These are phyloP conservation scores for Phtheirospermum japonicum DNA, from an alignment of 257 asterid species.

Conservation along the genomic window DNA sequence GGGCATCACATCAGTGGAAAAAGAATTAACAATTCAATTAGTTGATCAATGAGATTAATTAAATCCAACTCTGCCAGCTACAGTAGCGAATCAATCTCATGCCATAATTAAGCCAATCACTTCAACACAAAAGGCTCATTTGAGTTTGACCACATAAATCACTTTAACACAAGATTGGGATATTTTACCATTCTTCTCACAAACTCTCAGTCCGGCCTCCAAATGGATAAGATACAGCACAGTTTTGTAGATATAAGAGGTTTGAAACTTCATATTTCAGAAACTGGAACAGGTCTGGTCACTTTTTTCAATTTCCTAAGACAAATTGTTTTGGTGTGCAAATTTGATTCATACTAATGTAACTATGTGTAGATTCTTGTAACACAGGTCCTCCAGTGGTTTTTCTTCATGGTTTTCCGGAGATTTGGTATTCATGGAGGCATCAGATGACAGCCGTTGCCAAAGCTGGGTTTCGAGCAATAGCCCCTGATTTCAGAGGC, in stretches of 20 bases:
- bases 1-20: too few species aligned
- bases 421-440: slow-evolving; percentile 44
- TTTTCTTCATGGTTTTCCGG: slow-evolving; percentile 45
- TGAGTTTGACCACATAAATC: slow-evolving; percentile 12
- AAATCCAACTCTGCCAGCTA: too few species aligned
- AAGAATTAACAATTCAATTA: too few species aligned
- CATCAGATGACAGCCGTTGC: slow-evolving; percentile 39
- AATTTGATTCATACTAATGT: neutral
- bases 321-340: neutral
- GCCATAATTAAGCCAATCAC: too few species aligned
- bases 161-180: neutral
- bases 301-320: too few species aligned
- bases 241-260: slow-evolving; percentile 26
- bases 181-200: neutral
- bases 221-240: slow-evolving; percentile 32
- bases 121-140: too few species aligned
- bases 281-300: slow-evolving; percentile 31
- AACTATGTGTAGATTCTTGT: neutral
- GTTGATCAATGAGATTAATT: too few species aligned
- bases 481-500: slow-evolving; percentile 40
- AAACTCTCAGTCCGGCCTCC: neutral
- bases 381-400: slow-evolving; percentile 31
- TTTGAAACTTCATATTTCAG: slow-evolving; percentile 30
- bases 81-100: too few species aligned
- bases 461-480: slow-evolving; percentile 34